Conservation (phyloP, 2,329 filamentous ascomycete genomes). For the Fusarium poae region DNA sequence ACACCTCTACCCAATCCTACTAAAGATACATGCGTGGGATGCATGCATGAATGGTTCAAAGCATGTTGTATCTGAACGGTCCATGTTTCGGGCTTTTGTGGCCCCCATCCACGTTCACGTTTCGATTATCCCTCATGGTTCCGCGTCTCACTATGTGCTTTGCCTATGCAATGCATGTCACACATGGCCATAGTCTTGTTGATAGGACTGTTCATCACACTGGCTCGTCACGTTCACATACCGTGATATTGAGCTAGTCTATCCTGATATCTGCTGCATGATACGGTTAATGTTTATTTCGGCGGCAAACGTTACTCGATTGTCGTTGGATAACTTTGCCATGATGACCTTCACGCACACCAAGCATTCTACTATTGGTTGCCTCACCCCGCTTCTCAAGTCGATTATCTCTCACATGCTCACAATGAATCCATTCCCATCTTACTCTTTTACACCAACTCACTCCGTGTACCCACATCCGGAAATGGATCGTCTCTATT, state of each 20-base stretch:
- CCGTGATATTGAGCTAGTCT: conserved; percentile 18
- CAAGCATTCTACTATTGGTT: conserved; percentile 21
- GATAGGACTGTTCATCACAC: conserved; percentile 24
- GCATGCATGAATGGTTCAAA: conserved; percentile 45
- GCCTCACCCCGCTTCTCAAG: conserved; percentile 21
- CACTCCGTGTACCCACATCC: conserved; percentile 31
- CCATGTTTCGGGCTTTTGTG: conserved; percentile 31
- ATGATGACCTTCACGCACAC: conserved; percentile 15
- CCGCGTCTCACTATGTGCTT: conserved; percentile 12
- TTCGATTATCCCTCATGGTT: conserved; percentile 47
- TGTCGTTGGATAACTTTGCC: conserved; percentile 14
- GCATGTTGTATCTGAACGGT: conserved; percentile 17
- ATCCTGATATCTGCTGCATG: conserved; percentile 3
- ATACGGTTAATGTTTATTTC: conserved; percentile 11
- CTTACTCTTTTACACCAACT: conserved; percentile 37
- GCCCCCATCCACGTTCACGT: conserved; percentile 26
- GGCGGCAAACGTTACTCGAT: conserved; percentile 21
- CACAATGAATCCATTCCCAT: conserved; percentile 13
- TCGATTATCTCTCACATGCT: conserved; percentile 33
- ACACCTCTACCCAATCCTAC: conserved; percentile 11
- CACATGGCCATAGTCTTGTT: conserved; percentile 5
- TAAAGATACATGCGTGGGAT: conserved; percentile 47
- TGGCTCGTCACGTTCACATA: conserved; percentile 29
- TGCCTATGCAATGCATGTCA: conserved; percentile 18
- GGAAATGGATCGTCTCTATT: conserved; percentile 31